Conservation (phyloP, 345 rosid genomes). For the Eucalyptus tenuipes region DNA sequence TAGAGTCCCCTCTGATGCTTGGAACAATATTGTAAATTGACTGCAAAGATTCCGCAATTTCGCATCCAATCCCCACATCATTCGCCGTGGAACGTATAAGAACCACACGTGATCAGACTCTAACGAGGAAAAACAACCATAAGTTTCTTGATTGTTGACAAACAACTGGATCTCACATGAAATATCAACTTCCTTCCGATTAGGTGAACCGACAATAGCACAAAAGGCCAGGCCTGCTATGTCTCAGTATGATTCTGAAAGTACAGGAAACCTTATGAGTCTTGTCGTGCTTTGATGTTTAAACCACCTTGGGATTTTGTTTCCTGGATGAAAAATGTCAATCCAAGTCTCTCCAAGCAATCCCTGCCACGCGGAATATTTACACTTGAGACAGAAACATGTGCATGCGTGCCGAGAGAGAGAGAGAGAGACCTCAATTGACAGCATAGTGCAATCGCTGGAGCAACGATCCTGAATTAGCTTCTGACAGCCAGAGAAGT, state of each 20-base stretch:
- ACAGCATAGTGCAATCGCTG: neutral
- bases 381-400: neutral
- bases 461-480: neutral
- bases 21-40: neutral
- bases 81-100: neutral
- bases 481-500: neutral
- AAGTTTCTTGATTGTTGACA: neutral
- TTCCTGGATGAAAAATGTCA: neutral
- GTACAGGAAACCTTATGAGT: neutral
- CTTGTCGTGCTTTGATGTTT: rapidly evolving
- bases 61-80: neutral
- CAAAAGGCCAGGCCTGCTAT: neutral
- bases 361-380: neutral
- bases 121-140: neutral
- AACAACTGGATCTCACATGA: neutral
- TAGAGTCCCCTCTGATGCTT: neutral
- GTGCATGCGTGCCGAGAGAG: neutral
- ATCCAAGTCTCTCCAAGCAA: neutral
- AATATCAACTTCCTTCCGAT: neutral
- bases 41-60: rapidly evolving
- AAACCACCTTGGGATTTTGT: neutral
- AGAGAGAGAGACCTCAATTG: neutral
- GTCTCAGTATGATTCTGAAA: neutral
- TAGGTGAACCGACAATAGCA: neutral
- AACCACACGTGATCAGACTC: neutral